phyloP scores from a whole-genome alignment of 257 asterid species.

The Scutellaria baicalensis region DNA sequence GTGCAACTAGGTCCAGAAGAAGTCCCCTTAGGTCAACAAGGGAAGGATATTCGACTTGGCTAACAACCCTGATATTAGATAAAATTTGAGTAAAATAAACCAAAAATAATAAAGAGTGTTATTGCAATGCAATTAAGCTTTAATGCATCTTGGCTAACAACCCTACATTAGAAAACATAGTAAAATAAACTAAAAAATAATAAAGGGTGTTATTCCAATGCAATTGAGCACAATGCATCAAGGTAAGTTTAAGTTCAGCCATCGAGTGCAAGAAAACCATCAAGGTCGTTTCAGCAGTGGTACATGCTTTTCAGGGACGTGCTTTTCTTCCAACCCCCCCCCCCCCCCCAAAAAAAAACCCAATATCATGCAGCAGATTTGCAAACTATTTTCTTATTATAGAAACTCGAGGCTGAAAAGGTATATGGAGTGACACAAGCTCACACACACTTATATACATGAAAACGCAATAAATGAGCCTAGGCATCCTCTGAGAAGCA shows the following conservation, averaged over 20 bases:
- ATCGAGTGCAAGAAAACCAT: not conserved
- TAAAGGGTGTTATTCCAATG: not conserved
- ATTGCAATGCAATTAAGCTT: not conserved
- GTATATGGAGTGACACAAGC: not conserved
- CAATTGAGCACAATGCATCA: slow-evolving; percentile 4
- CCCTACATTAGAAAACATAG: slow-evolving; percentile 9
- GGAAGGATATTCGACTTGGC: slow-evolving; percentile 98
- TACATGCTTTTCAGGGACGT: not conserved
- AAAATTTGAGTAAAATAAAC: not conserved
- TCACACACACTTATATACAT: not conserved
- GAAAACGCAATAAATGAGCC: not conserved
- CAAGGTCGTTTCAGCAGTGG: not conserved
- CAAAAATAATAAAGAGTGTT: not conserved
- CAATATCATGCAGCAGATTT: not conserved
- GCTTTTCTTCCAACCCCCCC: not conserved
- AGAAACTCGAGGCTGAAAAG: not conserved
- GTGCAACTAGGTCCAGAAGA: slow-evolving; percentile 98
- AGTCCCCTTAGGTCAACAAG: slow-evolving; percentile 98
- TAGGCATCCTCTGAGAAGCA: not conserved
- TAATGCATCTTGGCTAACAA: not conserved
- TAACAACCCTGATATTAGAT: slow-evolving; percentile 70
- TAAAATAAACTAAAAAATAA: not conserved
- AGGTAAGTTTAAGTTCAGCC: not conserved
- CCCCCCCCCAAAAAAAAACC: too few species aligned
- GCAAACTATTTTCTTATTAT: not conserved